Evolutionary conservation across 2,329 filamentous ascomycete species (phyloP).

Genomic region (Alternaria metachromatica): DNA sequence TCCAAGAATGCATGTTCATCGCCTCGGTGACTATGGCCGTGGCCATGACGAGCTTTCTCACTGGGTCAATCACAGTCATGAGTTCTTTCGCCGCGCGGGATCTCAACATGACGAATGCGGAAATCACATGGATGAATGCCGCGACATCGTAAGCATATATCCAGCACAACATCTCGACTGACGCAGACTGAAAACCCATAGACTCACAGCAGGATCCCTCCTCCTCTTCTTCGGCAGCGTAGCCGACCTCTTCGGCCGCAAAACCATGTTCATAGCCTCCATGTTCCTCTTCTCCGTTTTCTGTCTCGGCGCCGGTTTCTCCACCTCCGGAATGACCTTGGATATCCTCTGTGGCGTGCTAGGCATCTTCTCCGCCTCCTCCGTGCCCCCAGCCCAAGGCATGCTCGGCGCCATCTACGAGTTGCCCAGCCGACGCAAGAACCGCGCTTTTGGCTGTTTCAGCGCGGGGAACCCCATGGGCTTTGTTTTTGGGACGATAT

Average conservation of each 20-base stretch:
- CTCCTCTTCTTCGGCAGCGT: conserved; percentile 71
- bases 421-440: conserved; percentile 67
- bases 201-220: conserved; percentile 68
- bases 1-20: conserved; percentile 70
- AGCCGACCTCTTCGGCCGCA: conserved; percentile 71
- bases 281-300: conserved; percentile 66
- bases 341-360: conserved; percentile 69
- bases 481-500: conserved; percentile 64
- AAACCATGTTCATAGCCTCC: conserved; percentile 65
- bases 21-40: conserved; percentile 71
- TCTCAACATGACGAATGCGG: conserved; percentile 67
- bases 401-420: conserved; percentile 69
- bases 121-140: conserved; percentile 72
- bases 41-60: conserved; percentile 66
- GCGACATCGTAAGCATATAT: conserved; percentile 59
- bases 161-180: not conserved
- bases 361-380: conserved; percentile 69
- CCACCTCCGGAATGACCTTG: conserved; percentile 64
- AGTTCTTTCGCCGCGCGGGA: conserved; percentile 66
- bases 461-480: conserved; percentile 64
- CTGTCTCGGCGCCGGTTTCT: conserved; percentile 65
- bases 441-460: conserved; percentile 69
- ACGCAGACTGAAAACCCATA: conserved; percentile 23
- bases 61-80: conserved; percentile 66
- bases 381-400: conserved; percentile 69